A percentile compares a stretch with the other conserved stretches of the same genome.
Conservation (phyloP, 495 filamentous ascomycete genomes). For the Hyaloscypha bicolor region DNA sequence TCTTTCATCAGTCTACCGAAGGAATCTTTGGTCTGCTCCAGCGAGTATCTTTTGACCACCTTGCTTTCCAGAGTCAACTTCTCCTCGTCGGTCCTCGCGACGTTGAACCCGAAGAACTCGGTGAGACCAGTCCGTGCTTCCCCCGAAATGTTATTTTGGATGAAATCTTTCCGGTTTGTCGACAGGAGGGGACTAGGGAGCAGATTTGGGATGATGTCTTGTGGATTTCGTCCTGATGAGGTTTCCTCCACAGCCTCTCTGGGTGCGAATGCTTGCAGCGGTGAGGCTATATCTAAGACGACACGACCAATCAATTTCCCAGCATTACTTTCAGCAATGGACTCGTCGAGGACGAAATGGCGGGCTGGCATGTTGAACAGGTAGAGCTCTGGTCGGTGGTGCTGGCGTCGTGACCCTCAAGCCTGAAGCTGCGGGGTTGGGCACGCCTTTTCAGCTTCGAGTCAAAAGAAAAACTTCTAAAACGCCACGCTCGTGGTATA, state of each 20-base stretch:
- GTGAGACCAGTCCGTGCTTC: background rate
- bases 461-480: too few species aligned
- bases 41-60: too few species aligned
- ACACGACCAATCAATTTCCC: background rate
- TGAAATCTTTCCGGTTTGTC: background rate
- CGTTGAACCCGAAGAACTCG: background rate
- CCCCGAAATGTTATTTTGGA: background rate
- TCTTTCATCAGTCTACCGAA: too few species aligned
- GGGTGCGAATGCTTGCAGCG: background rate
- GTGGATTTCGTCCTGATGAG: background rate
- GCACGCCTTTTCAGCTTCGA: too few species aligned
- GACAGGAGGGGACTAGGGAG: background rate
- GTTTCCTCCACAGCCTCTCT: background rate
- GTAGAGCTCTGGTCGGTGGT: too few species aligned
- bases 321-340: background rate
- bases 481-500: too few species aligned
- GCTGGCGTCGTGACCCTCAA: too few species aligned
- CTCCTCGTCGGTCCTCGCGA: background rate
- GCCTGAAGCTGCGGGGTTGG: too few species aligned
- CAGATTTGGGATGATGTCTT: slow-evolving; percentile 4
- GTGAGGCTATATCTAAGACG: background rate
- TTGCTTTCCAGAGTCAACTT: background rate
- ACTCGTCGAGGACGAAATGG: too few species aligned
- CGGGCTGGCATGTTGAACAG: too few species aligned
- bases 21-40: too few species aligned